These are phyloP conservation scores for Phlebiopsis flavidoalba DNA, from an alignment of 768 basidiomycete species.

Conservation along the genomic window DNA sequence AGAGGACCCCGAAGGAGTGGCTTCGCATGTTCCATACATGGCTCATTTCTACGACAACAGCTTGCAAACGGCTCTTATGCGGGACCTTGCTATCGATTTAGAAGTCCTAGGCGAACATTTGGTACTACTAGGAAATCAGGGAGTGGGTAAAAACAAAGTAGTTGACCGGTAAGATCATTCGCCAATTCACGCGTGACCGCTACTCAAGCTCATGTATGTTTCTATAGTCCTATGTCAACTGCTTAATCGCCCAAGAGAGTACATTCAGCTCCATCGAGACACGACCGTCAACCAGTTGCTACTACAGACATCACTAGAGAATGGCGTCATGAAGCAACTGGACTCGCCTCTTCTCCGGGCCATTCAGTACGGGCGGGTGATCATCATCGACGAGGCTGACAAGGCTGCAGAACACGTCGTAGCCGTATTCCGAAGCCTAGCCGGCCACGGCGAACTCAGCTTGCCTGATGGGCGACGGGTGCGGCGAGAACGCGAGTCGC, in stretches of 20 bases:
- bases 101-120: conserved; percentile 60
- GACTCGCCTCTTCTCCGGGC: conserved; percentile 66
- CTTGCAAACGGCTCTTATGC: conserved; percentile 61
- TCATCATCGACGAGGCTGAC: conserved; percentile 69
- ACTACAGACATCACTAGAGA: conserved; percentile 59
- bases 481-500: conserved; percentile 36
- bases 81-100: conserved; percentile 57
- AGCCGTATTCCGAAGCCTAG: conserved; percentile 65
- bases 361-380: conserved; percentile 54
- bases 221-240: conserved; percentile 32
- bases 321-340: conserved; percentile 52
- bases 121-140: conserved; percentile 66
- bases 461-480: conserved; percentile 61
- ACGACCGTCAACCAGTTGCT: conserved; percentile 68
- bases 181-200: conserved; percentile 21
- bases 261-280: conserved; percentile 66
- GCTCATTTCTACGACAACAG: conserved; percentile 70
- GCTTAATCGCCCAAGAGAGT: conserved; percentile 57
- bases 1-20: conserved; percentile 48
- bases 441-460: conserved; percentile 58
- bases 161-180: conserved; percentile 44
- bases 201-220: conserved; percentile 29
- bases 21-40: conserved; percentile 61
- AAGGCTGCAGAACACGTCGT: conserved; percentile 73
- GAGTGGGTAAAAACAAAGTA: conserved; percentile 70